Base-by-base conservation (phyloP, 352 stramenopile species). In the Globisporangium paroecandrum region DNA sequence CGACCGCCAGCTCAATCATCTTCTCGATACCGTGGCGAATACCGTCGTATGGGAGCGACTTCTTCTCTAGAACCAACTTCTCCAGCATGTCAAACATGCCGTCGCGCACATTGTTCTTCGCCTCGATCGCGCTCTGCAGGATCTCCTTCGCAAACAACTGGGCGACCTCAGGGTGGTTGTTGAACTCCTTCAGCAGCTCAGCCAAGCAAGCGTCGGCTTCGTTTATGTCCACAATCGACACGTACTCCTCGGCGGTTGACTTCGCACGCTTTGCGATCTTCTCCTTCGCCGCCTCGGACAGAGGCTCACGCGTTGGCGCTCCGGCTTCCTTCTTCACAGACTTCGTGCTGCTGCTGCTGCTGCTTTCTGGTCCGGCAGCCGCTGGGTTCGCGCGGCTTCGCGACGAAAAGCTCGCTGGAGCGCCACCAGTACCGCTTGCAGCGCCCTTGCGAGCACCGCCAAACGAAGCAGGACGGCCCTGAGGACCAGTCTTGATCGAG, bases 201-300 rank as follows among this genome's bases (percentile, higher is more conserved):
- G 68, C 67, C 53, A 89, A 66, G 54, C 87, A 95, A 4, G 78
- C 58, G 3, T 91, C 83, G 0, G 85, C 87, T 71, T 95, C 87
- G 4, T 76, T 74, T 29, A 91, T 61, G 55, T 95, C 87, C 41
- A 82, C 68, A 38, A 94, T 91, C 56, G 71, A 88, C 13, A 90
- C 84, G 60, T 88, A 95, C 65, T 95, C 87, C 36, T 93, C 85
- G 4, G 85, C 80, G 36, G 84, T 90, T 1, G 82, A 90, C 62
- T 92, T 93, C 0, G 87, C 75, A 66, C 90, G 91, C 72, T 93
- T 93, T 13, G 67, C 77, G 59, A 94, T 88, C 46, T 84, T 87
- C 34, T 89, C 81, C 49, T 78, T 77, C 3, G 72, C 72, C 6
- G 92, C 84, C 2, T 92, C 85, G 9, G 79, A 77, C 24, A 94